Evolutionary conservation across 139 green algal genomes (phyloP).

Genomic region (Spirogloea muscicola): DNA sequence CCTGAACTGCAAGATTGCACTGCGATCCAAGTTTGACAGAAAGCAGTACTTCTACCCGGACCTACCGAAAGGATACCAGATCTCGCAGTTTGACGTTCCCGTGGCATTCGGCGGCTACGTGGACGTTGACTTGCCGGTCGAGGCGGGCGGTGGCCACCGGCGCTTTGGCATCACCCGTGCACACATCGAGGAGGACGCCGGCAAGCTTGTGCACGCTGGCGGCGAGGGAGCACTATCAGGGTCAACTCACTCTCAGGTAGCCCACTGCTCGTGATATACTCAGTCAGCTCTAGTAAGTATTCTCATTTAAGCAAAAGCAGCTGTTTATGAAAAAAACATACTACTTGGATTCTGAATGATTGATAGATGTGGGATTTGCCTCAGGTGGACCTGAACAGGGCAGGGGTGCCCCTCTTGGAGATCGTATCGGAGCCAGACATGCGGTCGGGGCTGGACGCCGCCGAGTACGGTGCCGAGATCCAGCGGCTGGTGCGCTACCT

Average conservation of each 20-base stretch:
- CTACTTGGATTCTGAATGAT: too few species aligned
- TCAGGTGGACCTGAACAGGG: slow-evolving; percentile 91
- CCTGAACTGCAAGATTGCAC: slow-evolving; percentile 68
- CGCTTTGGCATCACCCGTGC: slow-evolving; percentile 61
- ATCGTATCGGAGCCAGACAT: slow-evolving; percentile 95
- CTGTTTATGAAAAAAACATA: too few species aligned
- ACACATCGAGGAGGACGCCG: slow-evolving; percentile 95
- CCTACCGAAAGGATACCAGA: slow-evolving; percentile 89
- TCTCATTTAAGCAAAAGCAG: too few species aligned
- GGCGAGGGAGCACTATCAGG: too few species aligned
- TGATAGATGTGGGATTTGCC: too few species aligned
- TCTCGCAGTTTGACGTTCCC: slow-evolving; percentile 90
- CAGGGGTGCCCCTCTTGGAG: slow-evolving; percentile 91
- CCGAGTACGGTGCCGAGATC: slow-evolving; percentile 86
- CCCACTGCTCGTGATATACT: too few species aligned
- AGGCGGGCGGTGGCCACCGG: slow-evolving; percentile 37
- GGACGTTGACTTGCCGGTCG: slow-evolving; percentile 57
- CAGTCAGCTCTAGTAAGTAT: too few species aligned
- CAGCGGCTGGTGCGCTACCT: slow-evolving; percentile 80
- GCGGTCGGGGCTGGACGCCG: slow-evolving; percentile 77
- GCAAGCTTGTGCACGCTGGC: slow-evolving; percentile 70
- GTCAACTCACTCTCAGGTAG: too few species aligned
- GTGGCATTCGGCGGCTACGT: slow-evolving; percentile 52
- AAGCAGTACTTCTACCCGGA: slow-evolving; percentile 99
- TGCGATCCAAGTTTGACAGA: slow-evolving; percentile 91